Evolutionary conservation across 164 flowering plant species (phyloP), one percentile per base, ranked within the genome.

Genomic region (Malania oleifera): DNA sequence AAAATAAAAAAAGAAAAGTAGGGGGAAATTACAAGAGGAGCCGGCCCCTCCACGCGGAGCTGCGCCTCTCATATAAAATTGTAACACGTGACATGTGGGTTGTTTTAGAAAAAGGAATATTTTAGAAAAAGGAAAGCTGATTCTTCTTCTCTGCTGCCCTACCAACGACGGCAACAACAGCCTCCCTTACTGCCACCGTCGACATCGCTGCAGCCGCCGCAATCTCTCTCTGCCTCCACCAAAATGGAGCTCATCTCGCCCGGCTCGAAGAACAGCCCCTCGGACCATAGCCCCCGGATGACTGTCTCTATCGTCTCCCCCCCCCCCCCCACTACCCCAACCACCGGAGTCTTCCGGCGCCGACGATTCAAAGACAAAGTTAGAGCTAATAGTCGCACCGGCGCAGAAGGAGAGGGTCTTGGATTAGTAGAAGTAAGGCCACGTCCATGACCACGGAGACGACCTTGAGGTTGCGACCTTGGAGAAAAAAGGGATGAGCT

Each of bases 261-360:
- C 0, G 86, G 92, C 60, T 87, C 80, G 22, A 85, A 84, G 47
- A 87, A 81, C 55, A 90, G 77, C 71, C 97, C 67, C 57, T 81
- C 83, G 6, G 88, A 77, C 52, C 75, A 40, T 44, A 78, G 48
- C 37, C 89, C 89, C 2, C 71, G 62, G 11, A 85, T 78, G 40
- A 87, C 76, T n/a, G 37, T 65, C 73, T 80, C 87, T 40, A 69
- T 13, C 6, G 68, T 41, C 41, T 59, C 68, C 5, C 18, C n/a
- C n/a, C n/a, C n/a, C n/a, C n/a, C n/a, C 74, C 5, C 58, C 70
- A 1, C 22, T 5, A 4, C 0, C 20, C 9, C 5, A 4, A 5
- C 47, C 47, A 20, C 22, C 47, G 14, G 22, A 43, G 47, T 70
- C 70, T 10, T 66, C 72, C 0, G 77, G 71, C 3, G 26, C 76